A percentile compares a stretch with the other conserved stretches of the same genome.
Evolutionary conservation across 2,329 filamentous ascomycete species (phyloP).

Genomic region (Chaetomium sp.): DNA sequence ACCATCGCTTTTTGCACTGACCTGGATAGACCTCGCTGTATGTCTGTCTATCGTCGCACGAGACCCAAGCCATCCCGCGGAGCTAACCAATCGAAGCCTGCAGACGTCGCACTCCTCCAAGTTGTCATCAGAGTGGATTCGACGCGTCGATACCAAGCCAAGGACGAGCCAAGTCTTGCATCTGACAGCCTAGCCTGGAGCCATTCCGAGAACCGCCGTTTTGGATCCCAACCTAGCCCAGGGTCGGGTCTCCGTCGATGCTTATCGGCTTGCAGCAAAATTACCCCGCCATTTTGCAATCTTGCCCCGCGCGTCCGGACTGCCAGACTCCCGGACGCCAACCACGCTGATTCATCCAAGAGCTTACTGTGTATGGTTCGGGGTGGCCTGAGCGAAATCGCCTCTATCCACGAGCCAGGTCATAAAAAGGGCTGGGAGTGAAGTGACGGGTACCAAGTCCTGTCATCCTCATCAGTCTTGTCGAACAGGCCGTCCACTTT

Average conservation of each 20-base stretch:
- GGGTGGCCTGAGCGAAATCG: not conserved
- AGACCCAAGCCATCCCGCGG: conserved; percentile 6
- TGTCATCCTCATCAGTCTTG: not conserved
- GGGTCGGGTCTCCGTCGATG: not conserved
- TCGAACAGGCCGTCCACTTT: not conserved
- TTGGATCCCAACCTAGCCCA: not conserved
- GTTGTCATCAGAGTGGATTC: not conserved
- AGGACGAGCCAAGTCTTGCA: not conserved
- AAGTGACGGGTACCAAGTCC: conserved; percentile 4
- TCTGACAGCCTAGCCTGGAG: not conserved
- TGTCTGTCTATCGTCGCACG: not conserved
- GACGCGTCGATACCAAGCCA: not conserved
- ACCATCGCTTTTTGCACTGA: not conserved
- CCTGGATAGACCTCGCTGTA: not conserved
- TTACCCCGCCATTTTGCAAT: conserved; percentile 1
- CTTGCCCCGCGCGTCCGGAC: not conserved
- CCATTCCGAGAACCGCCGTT: not conserved
- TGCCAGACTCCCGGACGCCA: not conserved
- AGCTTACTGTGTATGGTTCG: not conserved
- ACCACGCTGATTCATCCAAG: not conserved
- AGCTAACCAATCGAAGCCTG: conserved; percentile 9
- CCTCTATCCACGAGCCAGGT: not conserved
- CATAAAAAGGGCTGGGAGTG: not conserved
- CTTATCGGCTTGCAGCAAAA: not conserved
- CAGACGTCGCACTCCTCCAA: not conserved